Evolutionary conservation across 2,329 filamentous ascomycete genomes (phyloP), one percentile per base, ranked within the genome.

Genomic region (Colletotrichum musae): DNA sequence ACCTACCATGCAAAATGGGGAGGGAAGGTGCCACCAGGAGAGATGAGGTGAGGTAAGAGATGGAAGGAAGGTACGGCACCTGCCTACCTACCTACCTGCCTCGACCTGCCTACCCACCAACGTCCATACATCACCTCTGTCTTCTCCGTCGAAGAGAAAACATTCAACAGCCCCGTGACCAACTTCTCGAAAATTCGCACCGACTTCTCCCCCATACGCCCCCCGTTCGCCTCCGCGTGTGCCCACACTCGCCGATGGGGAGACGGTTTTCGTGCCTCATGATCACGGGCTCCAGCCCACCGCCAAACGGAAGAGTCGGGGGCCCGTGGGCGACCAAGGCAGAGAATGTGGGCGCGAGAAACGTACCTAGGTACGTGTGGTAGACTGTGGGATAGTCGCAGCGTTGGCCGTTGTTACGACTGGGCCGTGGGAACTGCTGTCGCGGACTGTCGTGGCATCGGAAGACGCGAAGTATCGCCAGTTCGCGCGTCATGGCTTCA

Each of bases 241-340:
- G 61, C 24, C 65, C 65, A 65, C 61, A 59, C 18, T 54, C 47
- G 43, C 65, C 15, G 65, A 53, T 64, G 59, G 64, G 43, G 58
- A 65, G 60, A 41, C 64, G 60, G 43, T 60, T 65, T 69, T 56
- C 62, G 41, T 60, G 66, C 66, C 66, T 69, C 66, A 60, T 69
- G 66, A 69, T 69, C 66, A 50, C 21, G 47, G 47, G 24, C 47
- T 12, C 9, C n/a, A 50, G 18, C 28, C 54, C 59, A 58, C 45
- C 15, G 15, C 45, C 61, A 60, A 60, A 59, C 66, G 61, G 59
- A 58, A 54, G 59, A 69, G 66, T 69, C 66, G 67, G 67, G 67
- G 67, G 67, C 67, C 67, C 67, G 56, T 70, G 67, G 67, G 67
- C 64, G 61, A 65, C 28, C 43, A 58, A 67, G n/a, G 15, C 60